A percentile compares a stretch with the other conserved stretches of the same genome.
phyloP scores from a whole-genome alignment of 2,329 filamentous ascomycete genomes.

The Blastomyces percursus region DNA sequence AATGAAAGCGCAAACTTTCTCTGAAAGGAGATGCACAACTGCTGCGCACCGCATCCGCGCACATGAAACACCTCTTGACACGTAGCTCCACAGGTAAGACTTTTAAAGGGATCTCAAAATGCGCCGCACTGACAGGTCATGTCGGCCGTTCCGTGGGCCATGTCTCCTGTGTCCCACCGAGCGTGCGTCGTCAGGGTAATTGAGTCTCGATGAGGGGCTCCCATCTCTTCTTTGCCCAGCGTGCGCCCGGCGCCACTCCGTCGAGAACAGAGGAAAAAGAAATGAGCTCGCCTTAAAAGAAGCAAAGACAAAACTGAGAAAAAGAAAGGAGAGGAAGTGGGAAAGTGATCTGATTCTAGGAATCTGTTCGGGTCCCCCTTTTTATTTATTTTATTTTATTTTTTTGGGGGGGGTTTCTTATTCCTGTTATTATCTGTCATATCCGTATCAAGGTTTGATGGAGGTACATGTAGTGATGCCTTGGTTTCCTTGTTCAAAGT shows the following conservation, averaged over 20 bases:
- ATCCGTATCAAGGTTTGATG: not conserved
- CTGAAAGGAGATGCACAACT: not conserved
- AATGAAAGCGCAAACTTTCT: not conserved
- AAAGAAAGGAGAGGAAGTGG: not conserved
- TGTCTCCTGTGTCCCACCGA: not conserved
- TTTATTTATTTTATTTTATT: not conserved
- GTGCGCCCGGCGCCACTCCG: not conserved
- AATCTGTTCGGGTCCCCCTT: not conserved
- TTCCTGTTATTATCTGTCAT: not conserved
- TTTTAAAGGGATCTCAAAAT: not conserved
- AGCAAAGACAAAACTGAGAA: constrained; percentile 2
- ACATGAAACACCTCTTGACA: not conserved
- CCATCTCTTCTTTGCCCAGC: not conserved
- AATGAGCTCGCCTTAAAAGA: constrained; percentile 4
- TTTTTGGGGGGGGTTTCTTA: not conserved
- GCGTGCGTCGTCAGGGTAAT: not conserved
- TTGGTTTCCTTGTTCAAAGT: not conserved
- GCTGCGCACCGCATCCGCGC: not conserved
- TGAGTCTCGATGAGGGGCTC: not conserved
- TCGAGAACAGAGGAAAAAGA: not conserved
- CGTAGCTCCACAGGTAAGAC: not conserved
- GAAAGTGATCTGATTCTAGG: too few species aligned
- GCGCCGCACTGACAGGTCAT: not conserved
- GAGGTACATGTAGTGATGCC: not conserved
- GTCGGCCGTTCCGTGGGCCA: not conserved